A percentile compares a stretch with the other conserved stretches of the same genome.
Evolutionary conservation across 208 protist genomes (phyloP).

Genomic region (Leishmania amazonensis): DNA sequence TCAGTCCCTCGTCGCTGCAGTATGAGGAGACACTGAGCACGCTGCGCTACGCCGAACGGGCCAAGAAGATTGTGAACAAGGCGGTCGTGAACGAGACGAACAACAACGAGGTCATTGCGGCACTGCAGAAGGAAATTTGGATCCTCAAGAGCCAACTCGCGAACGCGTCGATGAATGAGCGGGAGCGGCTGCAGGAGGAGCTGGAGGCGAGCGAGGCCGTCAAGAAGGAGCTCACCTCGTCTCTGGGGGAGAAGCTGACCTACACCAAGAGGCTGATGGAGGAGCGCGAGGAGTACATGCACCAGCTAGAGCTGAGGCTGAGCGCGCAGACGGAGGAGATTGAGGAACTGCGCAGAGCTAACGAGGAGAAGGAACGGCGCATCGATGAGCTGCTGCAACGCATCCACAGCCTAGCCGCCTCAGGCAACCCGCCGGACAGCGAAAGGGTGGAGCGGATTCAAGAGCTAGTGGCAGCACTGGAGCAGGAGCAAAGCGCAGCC

Average conservation of each 20-base stretch:
- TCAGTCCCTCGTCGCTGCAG: conserved; percentile 59
- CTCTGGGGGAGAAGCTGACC: conserved; percentile 70
- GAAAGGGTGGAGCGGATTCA: conserved; percentile 53
- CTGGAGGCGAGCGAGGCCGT: conserved; percentile 69
- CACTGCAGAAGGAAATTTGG: conserved; percentile 75
- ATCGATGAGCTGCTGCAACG: conserved; percentile 67
- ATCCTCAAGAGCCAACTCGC: conserved; percentile 48
- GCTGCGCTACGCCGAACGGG: conserved; percentile 84
- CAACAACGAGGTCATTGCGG: conserved; percentile 80
- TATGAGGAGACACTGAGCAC: conserved; percentile 76
- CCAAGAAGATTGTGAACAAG: conserved; percentile 89
- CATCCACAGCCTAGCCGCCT: conserved; percentile 34
- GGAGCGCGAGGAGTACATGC: conserved; percentile 72
- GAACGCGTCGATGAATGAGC: conserved; percentile 57
- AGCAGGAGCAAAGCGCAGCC: conserved; percentile 52
- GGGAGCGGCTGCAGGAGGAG: conserved; percentile 56
- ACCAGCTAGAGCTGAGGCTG: conserved; percentile 54
- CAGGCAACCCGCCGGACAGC: conserved; percentile 13
- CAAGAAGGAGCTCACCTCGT: conserved; percentile 68
- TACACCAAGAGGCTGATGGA: conserved; percentile 72
- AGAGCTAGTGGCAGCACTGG: conserved; percentile 61
- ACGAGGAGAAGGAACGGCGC: conserved; percentile 65
- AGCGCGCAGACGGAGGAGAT: conserved; percentile 61
- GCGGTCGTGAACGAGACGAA: conserved; percentile 87
- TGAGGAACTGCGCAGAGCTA: conserved; percentile 47